Evolutionary conservation across 176 grass and related monocot genomes (phyloP), one percentile per base, ranked within the genome.

Genomic region (Rhynchospora tenuis): DNA sequence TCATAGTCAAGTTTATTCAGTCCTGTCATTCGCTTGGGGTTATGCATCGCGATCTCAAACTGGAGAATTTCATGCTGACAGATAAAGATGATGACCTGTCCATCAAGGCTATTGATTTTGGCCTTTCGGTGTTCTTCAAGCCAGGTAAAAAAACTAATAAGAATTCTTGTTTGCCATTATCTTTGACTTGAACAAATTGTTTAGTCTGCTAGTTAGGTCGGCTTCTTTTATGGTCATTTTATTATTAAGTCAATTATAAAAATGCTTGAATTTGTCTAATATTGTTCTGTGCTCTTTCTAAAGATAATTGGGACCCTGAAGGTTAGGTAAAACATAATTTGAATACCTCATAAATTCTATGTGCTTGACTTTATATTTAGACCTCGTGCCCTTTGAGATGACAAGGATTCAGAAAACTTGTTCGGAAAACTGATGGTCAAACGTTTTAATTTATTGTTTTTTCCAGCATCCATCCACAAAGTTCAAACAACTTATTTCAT

Each of bases 101-200:
- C 12, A 92, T 99, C 51, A 99, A 99, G 68, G 91, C 93, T 33
- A 99, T 95, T 65, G 96, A 99, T 88, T 99, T 99, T 83, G 96
- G 96, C 45, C 91, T 99, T 22, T 99, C 96, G 0, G 86, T 93
- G 22, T 99, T 95, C 86, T 92, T 96, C 83, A 95, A 95, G 89
- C 96, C 93, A 88, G 89, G 89, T 90, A 65, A 75, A 47, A 38
- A 72, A 72, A 3, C 17, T 23, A 33, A 31, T 71, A 72, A 87
- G 85, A 89, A 86, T n/a, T 24, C 42, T 59, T 9, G 33, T 44
- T 64, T 61, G 31, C 15, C 5, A 62, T 81, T 81, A 81, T 81
- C 20, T 80, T 63, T 46, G 78, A 76, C 72, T 76, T 29, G 48
- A 54, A 76, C 12, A 76, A 23, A 9, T 6, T 76, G 22, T 55